Percentiles rank a stretch among this genome's conserved stretches.
Conservation (phyloP, 805 yeast genomes). For the Barnettozyma botsteinii region DNA sequence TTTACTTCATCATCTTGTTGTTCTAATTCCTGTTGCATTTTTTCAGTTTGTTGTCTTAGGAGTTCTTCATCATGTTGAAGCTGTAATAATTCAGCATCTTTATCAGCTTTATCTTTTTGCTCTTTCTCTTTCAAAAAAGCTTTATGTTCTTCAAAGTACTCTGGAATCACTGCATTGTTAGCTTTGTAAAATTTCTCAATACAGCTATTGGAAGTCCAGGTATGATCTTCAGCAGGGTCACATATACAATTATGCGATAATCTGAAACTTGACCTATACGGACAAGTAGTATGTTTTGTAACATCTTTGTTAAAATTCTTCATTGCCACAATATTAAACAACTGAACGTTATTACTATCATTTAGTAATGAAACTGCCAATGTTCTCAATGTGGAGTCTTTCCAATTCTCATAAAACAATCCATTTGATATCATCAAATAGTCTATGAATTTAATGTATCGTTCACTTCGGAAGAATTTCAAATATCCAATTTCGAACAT, state of each 20-base stretch:
- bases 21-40: not conserved
- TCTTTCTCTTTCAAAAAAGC: not conserved
- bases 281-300: slow-evolving; percentile 48
- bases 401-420: slow-evolving; percentile 88
- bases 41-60: not conserved
- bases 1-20: not conserved
- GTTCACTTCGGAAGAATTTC: slow-evolving; percentile 66
- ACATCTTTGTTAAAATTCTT: slow-evolving; percentile 35
- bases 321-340: slow-evolving; percentile 78
- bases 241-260: slow-evolving; percentile 63
- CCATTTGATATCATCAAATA: slow-evolving; percentile 69
- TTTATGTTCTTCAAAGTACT: slow-evolving; percentile 5
- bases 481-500: slow-evolving; percentile 77
- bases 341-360: slow-evolving; percentile 58
- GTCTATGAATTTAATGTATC: slow-evolving; percentile 62
- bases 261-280: slow-evolving; percentile 57
- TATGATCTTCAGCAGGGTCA: slow-evolving; percentile 62
- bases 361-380: slow-evolving; percentile 72
- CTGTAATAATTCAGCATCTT: slow-evolving; percentile 10
- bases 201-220: slow-evolving; percentile 58
- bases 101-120: slow-evolving; percentile 9
- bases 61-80: slow-evolving; percentile 4
- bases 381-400: slow-evolving; percentile 85
- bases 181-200: slow-evolving; percentile 49
- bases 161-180: slow-evolving; percentile 14